Conservation (phyloP, 257 asterid genomes). For the Avicennia marina region DNA sequence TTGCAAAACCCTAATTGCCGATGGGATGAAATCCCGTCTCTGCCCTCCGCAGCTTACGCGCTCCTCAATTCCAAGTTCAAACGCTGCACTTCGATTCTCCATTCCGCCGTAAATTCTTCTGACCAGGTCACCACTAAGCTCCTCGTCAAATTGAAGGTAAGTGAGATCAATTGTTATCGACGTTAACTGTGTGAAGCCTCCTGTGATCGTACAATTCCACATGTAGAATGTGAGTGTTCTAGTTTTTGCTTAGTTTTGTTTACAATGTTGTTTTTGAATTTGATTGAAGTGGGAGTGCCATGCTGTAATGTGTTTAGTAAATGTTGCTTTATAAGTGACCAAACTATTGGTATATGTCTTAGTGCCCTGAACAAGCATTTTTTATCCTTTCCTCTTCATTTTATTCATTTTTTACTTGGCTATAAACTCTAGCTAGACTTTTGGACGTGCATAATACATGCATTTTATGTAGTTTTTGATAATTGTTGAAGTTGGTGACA, state of each 20-base stretch:
- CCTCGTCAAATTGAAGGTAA: slow-evolving; percentile 77
- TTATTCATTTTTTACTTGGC: too few species aligned
- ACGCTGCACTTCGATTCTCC: slow-evolving; percentile 59
- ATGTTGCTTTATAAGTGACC: too few species aligned
- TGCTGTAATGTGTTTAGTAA: too few species aligned
- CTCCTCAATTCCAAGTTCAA: slow-evolving; percentile 72
- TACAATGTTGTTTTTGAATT: not conserved
- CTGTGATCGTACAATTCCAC: slow-evolving; percentile 6
- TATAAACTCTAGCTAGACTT: too few species aligned
- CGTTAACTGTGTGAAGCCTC: not conserved
- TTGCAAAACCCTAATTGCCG: slow-evolving; percentile 64
- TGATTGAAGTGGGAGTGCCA: too few species aligned
- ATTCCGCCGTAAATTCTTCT: slow-evolving; percentile 58
- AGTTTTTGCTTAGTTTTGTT: not conserved
- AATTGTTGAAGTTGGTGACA: too few species aligned
- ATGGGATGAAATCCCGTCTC: slow-evolving; percentile 83
- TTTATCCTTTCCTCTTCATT: too few species aligned
- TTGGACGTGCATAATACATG: too few species aligned
- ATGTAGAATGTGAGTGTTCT: not conserved
- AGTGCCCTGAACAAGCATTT: too few species aligned
- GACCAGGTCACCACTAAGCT: slow-evolving; percentile 94
- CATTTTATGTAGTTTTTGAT: too few species aligned
- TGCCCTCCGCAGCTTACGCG: slow-evolving; percentile 72
- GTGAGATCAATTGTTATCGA: not conserved
- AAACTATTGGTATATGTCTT: too few species aligned